Evolutionary conservation across 106 monocot genomes (phyloP), one percentile per base, ranked within the genome.

Genomic region (Acorus gramineus): DNA sequence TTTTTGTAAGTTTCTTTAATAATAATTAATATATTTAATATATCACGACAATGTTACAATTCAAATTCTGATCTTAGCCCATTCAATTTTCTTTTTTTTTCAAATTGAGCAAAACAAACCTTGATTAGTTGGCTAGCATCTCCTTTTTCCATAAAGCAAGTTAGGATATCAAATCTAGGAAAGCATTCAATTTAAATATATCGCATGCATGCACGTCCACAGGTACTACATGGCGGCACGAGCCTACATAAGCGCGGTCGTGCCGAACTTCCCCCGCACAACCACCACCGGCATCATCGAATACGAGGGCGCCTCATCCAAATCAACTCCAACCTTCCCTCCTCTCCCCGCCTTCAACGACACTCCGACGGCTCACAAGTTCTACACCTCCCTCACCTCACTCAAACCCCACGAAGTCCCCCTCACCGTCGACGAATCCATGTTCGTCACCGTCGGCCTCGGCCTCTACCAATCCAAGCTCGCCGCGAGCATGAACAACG

Each of bases 401-500:
- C 79, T 82, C 7, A 70, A 61, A 0, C 4, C 51, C 9, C 78
- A 74, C 47, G 63, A 68, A 7, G 86, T 94, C 13, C 93, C 93
- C 4, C 55, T 81, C 51, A 8, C 64, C 5, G 73, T 94, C n/a
- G 79, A 84, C 67, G 70, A 79, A 62, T 64, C 45, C 49, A 84
- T 94, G 86, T 79, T 94, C 66, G 56, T 94, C 42, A 74, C 89
- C 11, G 44, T 86, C 49, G 93, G 93, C 13, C 46, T 86, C 8
- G 84, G 71, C 5, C 8, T 79, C 2, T 52, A 70, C 0, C 62
- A 78, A 10, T 94, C 89, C 67, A 54, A 56, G 50, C 5, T 10
- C 53, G 9, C 6, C 0, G 42, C 28, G 28, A 28, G 28, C 28
- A 28, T 28, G 28, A 28, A 28, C 28, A 28, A 28, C 28, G 28